phyloP scores from a whole-genome alignment of 768 basidiomycete genomes.

The Podaxis sp. region DNA sequence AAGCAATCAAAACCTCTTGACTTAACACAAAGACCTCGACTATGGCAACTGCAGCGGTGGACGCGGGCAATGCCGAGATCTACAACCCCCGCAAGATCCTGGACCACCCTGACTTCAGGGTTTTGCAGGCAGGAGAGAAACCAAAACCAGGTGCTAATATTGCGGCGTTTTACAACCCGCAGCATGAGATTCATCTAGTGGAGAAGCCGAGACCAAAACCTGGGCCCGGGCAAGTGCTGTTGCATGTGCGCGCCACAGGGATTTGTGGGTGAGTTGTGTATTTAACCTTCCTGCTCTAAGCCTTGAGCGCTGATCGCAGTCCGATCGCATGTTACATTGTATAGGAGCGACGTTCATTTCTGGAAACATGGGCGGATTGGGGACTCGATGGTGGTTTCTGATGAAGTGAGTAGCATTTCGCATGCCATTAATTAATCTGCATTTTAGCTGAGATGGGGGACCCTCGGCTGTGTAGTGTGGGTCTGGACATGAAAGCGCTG shows the following conservation, averaged over 20 bases:
- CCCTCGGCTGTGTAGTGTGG: constrained; percentile 43
- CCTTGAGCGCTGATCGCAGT: neutral
- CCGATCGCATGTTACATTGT: neutral
- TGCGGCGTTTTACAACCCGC: constrained; percentile 64
- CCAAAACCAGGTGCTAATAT: constrained; percentile 50
- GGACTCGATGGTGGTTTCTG: constrained; percentile 68
- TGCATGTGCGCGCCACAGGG: constrained; percentile 67
- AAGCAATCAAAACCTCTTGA: constrained; percentile 3
- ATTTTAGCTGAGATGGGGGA: neutral
- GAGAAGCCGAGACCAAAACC: constrained; percentile 59
- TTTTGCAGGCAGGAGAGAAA: constrained; percentile 49
- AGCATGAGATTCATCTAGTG: constrained; percentile 65
- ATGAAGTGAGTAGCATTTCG: constrained; percentile 41
- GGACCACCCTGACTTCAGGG: constrained; percentile 52
- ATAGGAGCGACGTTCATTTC: constrained; percentile 71
- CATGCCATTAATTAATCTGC: neutral
- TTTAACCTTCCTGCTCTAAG: constrained; percentile 5
- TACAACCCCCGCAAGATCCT: constrained; percentile 58
- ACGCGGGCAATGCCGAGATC: constrained; percentile 39
- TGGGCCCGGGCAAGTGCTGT: constrained; percentile 61
- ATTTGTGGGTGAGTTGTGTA: constrained; percentile 65
- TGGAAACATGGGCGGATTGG: constrained; percentile 71
- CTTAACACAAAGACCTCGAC: constrained; percentile 6
- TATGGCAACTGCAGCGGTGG: constrained; percentile 28
- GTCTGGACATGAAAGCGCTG: constrained; percentile 70